phyloP scores from a whole-genome alignment of 2,329 filamentous ascomycete species.

The Aspergillus aculeatus region DNA sequence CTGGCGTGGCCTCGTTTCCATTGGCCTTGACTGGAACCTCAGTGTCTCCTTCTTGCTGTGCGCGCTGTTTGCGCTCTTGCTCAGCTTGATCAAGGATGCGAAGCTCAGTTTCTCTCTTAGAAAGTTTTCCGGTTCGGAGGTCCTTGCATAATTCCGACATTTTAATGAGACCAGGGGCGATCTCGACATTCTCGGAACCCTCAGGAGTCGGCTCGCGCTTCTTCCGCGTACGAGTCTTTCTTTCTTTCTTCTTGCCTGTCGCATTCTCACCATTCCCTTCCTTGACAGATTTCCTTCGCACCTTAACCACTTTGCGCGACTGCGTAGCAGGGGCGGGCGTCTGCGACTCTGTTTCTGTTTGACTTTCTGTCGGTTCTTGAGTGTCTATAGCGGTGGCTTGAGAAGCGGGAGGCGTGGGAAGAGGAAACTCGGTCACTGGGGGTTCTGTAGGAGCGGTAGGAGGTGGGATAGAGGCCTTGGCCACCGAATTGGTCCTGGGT shows the following conservation, averaged over 20 bases:
- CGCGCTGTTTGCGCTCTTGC: slow-evolving; percentile 45
- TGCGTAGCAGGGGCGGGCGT: slow-evolving; percentile 21
- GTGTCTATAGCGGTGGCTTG: slow-evolving; percentile 20
- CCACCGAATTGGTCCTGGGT: slow-evolving; percentile 18
- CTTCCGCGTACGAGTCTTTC: slow-evolving; percentile 30
- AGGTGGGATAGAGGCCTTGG: neutral
- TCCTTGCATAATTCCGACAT: slow-evolving; percentile 60
- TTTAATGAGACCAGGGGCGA: slow-evolving; percentile 53
- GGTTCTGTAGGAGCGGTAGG: neutral
- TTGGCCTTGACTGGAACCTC: slow-evolving; percentile 29
- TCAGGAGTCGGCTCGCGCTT: slow-evolving; percentile 48
- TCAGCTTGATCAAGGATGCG: slow-evolving; percentile 58
- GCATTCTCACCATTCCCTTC: slow-evolving; percentile 24
- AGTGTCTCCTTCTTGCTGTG: slow-evolving; percentile 34
- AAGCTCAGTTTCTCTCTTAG: slow-evolving; percentile 57
- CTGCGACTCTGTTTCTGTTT: slow-evolving; percentile 19
- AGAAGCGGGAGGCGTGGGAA: slow-evolving; percentile 26
- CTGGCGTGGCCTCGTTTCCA: slow-evolving; percentile 22
- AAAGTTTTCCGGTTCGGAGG: slow-evolving; percentile 55
- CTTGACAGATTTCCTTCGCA: slow-evolving; percentile 28
- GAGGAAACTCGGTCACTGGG: slow-evolving; percentile 2
- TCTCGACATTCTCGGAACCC: slow-evolving; percentile 49
- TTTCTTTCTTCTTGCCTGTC: slow-evolving; percentile 24
- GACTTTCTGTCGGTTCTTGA: slow-evolving; percentile 22
- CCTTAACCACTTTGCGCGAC: slow-evolving; percentile 19